Base-by-base conservation (phyloP, 2,329 filamentous ascomycete genomes). In the Bipolaris bicolor region DNA sequence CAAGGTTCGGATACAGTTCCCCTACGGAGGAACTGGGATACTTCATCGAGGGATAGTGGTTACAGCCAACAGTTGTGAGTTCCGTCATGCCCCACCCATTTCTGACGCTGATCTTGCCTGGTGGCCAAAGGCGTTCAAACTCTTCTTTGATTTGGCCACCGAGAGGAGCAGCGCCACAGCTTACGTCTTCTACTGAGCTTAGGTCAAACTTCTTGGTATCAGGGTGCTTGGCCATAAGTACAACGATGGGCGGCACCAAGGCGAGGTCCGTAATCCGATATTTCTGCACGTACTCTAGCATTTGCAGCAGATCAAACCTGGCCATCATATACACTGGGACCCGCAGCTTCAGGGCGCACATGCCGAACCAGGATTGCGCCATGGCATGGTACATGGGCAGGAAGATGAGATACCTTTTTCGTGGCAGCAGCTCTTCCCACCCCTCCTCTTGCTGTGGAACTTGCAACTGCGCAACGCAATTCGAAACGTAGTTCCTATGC, bases 81-180 rank as follows among this genome's bases (percentile, higher is more conserved):
- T 95, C 91, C 1, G 91, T 95, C 91, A 96, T 94, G 5, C 92
- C 92, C 89, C 90, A 96, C 3, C 90, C 91, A 75, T 94, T 91
- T 70, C 82, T 84, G 26, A 88, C 70, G 63, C 83, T 83, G 22
- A 86, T 75, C 20, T 75, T 69, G 13, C 80, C 78, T 1, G 63
- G 69, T 1, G 78, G 75, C 80, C 86, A 87, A 55, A 87, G 69
- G 56, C 78, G 81, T 70, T 89, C 82, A 9, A 86, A 83, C 62
- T 88, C 86, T 7, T 60, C 66, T 36, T 70, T 73, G 0, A 77
- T 70, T 57, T 81, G 79, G 26, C 71, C 61, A 6, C 78, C 78
- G 13, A 81, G 67, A 1, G 91, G 90, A 6, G 91, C 91, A 1
- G 90, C 90, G 33, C 91, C 91, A 49, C 81, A 85, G 1, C 79